These are phyloP conservation scores for Carex arenaria DNA, from an alignment of 202 grass and related monocot species.

Conservation along the genomic window DNA sequence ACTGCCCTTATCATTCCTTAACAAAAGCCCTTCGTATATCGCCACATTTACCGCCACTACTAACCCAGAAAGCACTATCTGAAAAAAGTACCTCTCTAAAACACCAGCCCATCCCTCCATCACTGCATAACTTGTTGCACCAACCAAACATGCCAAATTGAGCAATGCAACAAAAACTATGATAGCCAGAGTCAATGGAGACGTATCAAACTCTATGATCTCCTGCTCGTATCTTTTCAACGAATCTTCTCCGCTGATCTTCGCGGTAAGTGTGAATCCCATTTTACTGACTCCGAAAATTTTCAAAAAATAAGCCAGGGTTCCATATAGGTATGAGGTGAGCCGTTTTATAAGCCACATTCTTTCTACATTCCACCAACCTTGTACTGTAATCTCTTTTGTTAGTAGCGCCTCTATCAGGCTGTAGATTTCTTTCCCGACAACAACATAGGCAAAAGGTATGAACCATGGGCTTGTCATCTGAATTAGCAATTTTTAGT, in stretches of 20 bases:
- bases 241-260: conserved; percentile 32
- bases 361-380: conserved; percentile 72
- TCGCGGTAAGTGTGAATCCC: conserved; percentile 44
- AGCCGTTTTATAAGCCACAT: conserved; percentile 68
- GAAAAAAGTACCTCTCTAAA: conserved; percentile 41
- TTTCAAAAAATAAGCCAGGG: conserved; percentile 29
- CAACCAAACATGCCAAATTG: conserved; percentile 44
- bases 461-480: conserved; percentile 53
- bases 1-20: conserved; percentile 60
- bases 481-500: conserved; percentile 25
- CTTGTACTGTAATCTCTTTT: conserved; percentile 38
- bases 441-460: conserved; percentile 44
- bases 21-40: conserved; percentile 58
- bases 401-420: conserved; percentile 36
- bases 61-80: conserved; percentile 37
- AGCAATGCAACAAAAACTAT: conserved; percentile 44
- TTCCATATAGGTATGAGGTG: conserved; percentile 53
- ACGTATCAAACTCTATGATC: conserved; percentile 72
- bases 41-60: conserved; percentile 42
- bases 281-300: conserved; percentile 42
- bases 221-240: conserved; percentile 55
- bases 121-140: conserved; percentile 25
- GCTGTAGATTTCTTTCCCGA: conserved; percentile 43
- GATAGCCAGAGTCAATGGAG: conserved; percentile 54
- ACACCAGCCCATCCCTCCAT: background rate